phyloP scores from a whole-genome alignment of 2,329 filamentous ascomycete species.

The Daldinia eschscholtzii region DNA sequence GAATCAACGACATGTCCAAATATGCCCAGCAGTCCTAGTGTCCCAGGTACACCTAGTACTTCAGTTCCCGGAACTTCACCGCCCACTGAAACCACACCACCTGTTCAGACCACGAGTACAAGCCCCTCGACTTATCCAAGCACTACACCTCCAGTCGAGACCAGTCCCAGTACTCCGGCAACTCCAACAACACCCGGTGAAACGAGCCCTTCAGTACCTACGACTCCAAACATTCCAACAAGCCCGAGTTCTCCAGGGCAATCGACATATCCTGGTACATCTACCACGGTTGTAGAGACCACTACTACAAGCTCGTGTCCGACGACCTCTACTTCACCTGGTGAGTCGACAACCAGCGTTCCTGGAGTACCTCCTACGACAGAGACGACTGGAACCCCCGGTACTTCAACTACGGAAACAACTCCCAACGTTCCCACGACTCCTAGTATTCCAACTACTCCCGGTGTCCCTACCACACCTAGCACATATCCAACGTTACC shows the following conservation, averaged over 20 bases:
- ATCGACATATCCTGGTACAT: constrained; percentile 16
- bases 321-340: constrained; percentile 7
- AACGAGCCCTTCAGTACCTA: constrained; percentile 4
- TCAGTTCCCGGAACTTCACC: constrained; percentile 11
- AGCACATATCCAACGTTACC: too few relatives aligned
- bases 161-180: not conserved
- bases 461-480: too few relatives aligned
- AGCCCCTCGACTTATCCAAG: not conserved
- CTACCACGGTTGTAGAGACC: constrained; percentile 19
- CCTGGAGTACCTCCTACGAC: not conserved
- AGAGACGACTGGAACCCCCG: not conserved
- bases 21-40: not conserved
- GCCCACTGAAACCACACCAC: constrained; percentile 6
- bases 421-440: too few relatives aligned
- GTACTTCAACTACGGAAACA: not conserved
- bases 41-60: not conserved
- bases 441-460: too few relatives aligned
- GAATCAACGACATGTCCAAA: not conserved
- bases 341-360: not conserved
- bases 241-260: not conserved
- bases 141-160: constrained; percentile 4
- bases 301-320: constrained; percentile 23
- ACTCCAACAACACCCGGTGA: constrained; percentile 4
- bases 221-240: not conserved
- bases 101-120: constrained; percentile 1